A percentile compares a stretch with the other conserved stretches of the same genome.
Conservation (phyloP, 306 rosid species). For the Senna tora region DNA sequence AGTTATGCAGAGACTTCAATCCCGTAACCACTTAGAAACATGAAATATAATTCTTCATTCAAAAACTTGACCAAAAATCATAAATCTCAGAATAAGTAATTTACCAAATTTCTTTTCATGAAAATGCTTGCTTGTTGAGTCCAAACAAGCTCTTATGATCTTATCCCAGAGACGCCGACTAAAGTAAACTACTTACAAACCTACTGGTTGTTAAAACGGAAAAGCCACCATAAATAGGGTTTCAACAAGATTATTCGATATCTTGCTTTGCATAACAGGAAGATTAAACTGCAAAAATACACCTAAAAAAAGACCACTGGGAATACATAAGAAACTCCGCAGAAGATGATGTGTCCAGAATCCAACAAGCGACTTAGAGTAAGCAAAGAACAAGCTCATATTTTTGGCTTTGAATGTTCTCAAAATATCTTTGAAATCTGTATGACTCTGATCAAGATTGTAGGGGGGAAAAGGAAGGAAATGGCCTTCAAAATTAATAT, state of each 20-base stretch:
- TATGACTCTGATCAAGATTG: slow-evolving; percentile 22
- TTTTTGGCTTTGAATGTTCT: slow-evolving; percentile 20
- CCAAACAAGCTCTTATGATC: too few relatives aligned
- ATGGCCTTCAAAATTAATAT: slow-evolving; percentile 37
- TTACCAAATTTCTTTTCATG: too few relatives aligned
- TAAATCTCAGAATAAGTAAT: too few relatives aligned
- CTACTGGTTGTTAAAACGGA: not conserved
- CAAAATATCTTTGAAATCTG: slow-evolving; percentile 27
- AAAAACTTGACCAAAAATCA: too few relatives aligned
- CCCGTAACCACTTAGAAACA: not conserved
- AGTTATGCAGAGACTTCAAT: not conserved
- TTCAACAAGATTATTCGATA: not conserved
- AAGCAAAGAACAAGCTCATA: not conserved
- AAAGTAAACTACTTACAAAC: too few relatives aligned
- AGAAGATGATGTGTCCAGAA: not conserved
- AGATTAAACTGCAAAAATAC: not conserved
- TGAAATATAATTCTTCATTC: too few relatives aligned
- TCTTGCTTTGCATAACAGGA: not conserved
- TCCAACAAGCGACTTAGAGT: not conserved
- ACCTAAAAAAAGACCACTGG: not conserved
- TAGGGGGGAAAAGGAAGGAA: slow-evolving; percentile 31
- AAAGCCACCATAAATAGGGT: not conserved
- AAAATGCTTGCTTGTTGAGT: too few relatives aligned
- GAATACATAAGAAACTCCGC: not conserved
- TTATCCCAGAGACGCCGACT: too few relatives aligned